These are phyloP conservation scores for Ustilago sp. DNA, from an alignment of 1,284 basidiomycete genomes.

Conservation along the genomic window DNA sequence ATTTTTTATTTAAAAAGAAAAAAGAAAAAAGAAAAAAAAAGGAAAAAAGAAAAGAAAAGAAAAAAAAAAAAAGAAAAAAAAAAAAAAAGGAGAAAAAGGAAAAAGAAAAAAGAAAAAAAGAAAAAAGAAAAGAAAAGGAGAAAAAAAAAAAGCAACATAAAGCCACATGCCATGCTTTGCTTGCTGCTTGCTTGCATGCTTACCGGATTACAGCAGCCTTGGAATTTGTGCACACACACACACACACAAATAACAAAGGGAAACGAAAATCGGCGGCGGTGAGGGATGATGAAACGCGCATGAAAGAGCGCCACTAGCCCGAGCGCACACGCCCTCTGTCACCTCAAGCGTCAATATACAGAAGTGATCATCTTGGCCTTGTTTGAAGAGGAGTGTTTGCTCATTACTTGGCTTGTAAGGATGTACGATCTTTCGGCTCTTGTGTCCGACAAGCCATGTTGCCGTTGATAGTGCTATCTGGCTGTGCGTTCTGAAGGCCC, in stretches of 20 bases:
- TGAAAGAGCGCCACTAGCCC: not conserved
- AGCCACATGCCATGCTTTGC: not conserved
- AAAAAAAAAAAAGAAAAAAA: not conserved
- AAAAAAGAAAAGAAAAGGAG: rapidly evolving
- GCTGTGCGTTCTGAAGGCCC: not conserved
- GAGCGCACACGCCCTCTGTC: not conserved
- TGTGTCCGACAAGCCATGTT: not conserved
- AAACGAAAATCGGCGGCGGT: not conserved
- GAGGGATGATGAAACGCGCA: not conserved
- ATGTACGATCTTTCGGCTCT: not conserved
- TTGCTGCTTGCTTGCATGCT: too few species aligned
- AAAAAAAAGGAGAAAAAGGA: too few species aligned
- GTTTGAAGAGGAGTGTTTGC: not conserved
- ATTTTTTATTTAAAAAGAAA: too few species aligned
- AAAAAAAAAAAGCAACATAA: not conserved
- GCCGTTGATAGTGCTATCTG: not conserved
- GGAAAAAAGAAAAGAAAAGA: rapidly evolving
- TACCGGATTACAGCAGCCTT: not conserved
- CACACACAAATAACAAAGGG: not conserved
- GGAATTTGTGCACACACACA: not conserved
- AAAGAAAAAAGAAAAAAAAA: too few species aligned
- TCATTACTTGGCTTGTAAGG: not conserved
- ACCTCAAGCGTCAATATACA: not conserved
- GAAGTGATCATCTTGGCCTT: not conserved
- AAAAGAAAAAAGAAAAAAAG: too few species aligned